Conservation (phyloP, 1,284 basidiomycete species). For the Trametes polyzona region DNA sequence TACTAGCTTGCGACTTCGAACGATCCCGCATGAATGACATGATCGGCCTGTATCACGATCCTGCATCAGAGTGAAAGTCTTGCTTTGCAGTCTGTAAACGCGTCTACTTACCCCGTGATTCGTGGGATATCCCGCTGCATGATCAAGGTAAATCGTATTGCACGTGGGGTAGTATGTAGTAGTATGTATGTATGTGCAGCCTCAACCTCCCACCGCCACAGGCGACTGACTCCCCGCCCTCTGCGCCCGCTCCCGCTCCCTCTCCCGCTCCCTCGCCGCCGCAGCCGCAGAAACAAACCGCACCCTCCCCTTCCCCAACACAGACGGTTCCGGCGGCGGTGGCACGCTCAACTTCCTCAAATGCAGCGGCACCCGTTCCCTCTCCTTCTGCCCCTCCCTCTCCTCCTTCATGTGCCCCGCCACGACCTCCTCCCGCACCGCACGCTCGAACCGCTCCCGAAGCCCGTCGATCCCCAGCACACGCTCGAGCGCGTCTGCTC, state of each 20-base stretch:
- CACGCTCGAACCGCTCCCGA: slow-evolving; percentile 2
- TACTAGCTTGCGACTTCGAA: neutral
- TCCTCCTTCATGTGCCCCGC: neutral
- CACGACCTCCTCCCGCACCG: neutral
- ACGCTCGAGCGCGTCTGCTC: slow-evolving; percentile 11
- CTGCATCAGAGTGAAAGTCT: neutral
- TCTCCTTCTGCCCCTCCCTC: slow-evolving; percentile 9
- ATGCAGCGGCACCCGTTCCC: slow-evolving; percentile 16
- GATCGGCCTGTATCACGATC: neutral
- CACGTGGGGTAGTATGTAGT: no score
- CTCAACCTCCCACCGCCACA: no score
- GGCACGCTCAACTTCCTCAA: slow-evolving; percentile 11
- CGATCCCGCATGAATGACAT: neutral
- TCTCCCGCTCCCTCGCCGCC: neutral
- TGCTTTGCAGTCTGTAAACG: no score
- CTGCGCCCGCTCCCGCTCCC: no score
- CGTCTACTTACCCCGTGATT: no score
- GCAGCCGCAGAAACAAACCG: neutral
- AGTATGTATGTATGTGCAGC: no score
- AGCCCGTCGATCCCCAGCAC: neutral
- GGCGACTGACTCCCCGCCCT: no score
- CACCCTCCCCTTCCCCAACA: neutral
- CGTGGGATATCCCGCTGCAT: no score
- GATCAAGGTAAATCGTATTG: no score
- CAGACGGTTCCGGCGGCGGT: slow-evolving; percentile 1